Evolutionary conservation across 116 monocot species (phyloP).

Genomic region (Trichopus zeylanicus): DNA sequence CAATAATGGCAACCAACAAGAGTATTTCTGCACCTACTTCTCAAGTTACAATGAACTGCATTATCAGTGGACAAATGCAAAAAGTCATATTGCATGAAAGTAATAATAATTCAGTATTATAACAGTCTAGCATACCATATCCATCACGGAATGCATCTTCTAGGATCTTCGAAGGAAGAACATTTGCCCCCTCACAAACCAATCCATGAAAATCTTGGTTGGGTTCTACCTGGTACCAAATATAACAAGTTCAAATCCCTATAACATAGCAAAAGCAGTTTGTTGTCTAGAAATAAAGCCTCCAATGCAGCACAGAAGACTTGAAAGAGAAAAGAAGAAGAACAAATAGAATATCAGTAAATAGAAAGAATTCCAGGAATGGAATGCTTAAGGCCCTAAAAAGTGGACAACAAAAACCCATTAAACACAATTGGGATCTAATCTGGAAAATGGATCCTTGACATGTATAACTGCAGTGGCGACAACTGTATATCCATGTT

Average conservation of each 20-base stretch:
- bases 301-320: not conserved
- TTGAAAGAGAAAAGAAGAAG: not conserved
- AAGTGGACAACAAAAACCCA: too few relatives aligned
- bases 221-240: constrained; percentile 81
- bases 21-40: not conserved
- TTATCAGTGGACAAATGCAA: not conserved
- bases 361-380: too few relatives aligned
- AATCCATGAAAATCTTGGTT: constrained; percentile 95
- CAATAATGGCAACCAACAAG: not conserved
- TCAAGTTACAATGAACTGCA: not conserved
- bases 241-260: constrained; percentile 3
- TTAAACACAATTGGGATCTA: too few relatives aligned
- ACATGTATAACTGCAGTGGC: too few relatives aligned
- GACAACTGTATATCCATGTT: too few relatives aligned
- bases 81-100: not conserved
- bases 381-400: too few relatives aligned
- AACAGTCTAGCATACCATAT: constrained; percentile 58
- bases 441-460: too few relatives aligned
- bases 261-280: not conserved
- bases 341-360: too few relatives aligned
- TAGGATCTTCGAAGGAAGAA: constrained; percentile 86
- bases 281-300: not conserved
- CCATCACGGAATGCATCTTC: constrained; percentile 92
- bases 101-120: not conserved
- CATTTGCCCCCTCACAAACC: constrained; percentile 92